Evolutionary conservation across 345 rosid genomes (phyloP), one percentile per base, ranked within the genome.

Genomic region (Rhodamnia rubescens): DNA sequence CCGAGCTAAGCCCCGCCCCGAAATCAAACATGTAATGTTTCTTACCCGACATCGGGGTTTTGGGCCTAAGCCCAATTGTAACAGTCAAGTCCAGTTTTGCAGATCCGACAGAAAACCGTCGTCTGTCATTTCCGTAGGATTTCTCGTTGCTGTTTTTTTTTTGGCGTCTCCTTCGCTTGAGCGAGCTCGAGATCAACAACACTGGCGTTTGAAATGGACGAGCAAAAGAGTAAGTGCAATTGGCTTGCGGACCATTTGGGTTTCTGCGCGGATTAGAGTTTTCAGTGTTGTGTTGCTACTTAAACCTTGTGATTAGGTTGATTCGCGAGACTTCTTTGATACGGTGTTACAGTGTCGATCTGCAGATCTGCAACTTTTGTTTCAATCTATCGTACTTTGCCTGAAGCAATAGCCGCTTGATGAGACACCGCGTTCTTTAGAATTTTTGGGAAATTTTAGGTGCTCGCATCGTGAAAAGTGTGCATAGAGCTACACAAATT

Each of bases 201-300:
- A 13, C 42, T 85, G 74, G 86, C 74, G 26, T 85, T 69, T 21
- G 86, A 85, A 58, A 7, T 85, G 82, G 56, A 54, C 81, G 86
- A 85, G 86, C 86, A 75, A 18, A 78, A 85, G 40, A 85, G 86
- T 85, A 85, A 74, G 86, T n/a, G 56, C 27, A 5, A 82, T 82
- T 22, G 53, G n/a, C 44, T 52, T 1, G 55, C 4, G 42, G 74
- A 61, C 74, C 74, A 10, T 29, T 15, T 29, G 21, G 83, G 7
- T n/a, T 44, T 29, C 40, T 53, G 36, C 27, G 57, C 11, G 8
- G 1, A 16, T 59, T 9, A 12, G 53, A 22, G 56, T 58, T 27
- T 42, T 83, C 29, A 12, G 56, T 18, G 24, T 18, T 20, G 44
- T 4, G 78, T 32, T 69, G 26, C 47, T 32, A 21, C 24, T 36